Conservation (phyloP, 805 yeast genomes). For the Limtongia smithiae region DNA sequence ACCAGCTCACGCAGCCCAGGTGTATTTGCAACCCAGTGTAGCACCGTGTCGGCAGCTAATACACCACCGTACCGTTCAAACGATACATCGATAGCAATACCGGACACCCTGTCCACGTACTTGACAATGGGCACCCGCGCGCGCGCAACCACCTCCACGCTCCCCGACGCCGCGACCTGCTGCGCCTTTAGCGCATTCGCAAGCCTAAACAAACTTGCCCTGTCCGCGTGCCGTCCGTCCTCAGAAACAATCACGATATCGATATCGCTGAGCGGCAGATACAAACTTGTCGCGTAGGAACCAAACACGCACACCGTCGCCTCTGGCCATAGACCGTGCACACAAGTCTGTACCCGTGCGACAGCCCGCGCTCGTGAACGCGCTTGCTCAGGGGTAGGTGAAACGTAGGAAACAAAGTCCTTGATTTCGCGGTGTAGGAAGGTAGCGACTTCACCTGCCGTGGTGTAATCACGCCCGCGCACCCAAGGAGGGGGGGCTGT, state of each 20-base stretch:
- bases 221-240: constrained; percentile 55
- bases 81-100: constrained; percentile 81
- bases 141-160: constrained; percentile 83
- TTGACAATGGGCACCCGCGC: constrained; percentile 95
- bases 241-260: constrained; percentile 82
- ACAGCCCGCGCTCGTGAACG: constrained; percentile 63
- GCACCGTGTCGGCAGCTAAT: constrained; percentile 73
- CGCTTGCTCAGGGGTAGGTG: constrained; percentile 78
- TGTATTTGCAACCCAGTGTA: constrained; percentile 65
- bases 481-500: constrained; percentile 62
- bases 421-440: constrained; percentile 84
- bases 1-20: constrained; percentile 83
- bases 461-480: constrained; percentile 69
- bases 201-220: constrained; percentile 65
- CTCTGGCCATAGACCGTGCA: constrained; percentile 64
- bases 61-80: constrained; percentile 81
- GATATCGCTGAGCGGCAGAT: constrained; percentile 91
- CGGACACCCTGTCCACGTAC: constrained; percentile 68
- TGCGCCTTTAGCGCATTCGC: constrained; percentile 63
- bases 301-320: constrained; percentile 86
- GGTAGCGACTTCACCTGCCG: constrained; percentile 71
- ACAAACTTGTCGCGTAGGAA: constrained; percentile 87
- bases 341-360: constrained; percentile 51
- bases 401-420: constrained; percentile 78
- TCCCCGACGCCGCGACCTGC: constrained; percentile 62